A percentile compares a stretch with the other conserved stretches of the same genome.
Evolutionary conservation across 306 rosid species (phyloP).

Genomic region (Amphicarpaea edgeworthii): DNA sequence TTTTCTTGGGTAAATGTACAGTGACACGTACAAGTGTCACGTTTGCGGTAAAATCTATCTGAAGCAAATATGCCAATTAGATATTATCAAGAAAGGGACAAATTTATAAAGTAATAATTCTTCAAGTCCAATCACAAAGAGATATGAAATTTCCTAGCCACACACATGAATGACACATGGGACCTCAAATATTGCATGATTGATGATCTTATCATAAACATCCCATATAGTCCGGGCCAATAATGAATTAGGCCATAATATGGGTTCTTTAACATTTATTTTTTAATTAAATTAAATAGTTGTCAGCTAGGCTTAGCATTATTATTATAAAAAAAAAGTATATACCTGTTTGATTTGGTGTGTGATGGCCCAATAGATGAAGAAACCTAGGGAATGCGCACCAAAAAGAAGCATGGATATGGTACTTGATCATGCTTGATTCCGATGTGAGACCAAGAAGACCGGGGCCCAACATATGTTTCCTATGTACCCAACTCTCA

Average conservation of each 20-base stretch:
- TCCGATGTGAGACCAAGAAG: not conserved
- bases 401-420: conserved; percentile 62
- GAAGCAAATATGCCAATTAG: not conserved
- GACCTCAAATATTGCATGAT: too few relatives aligned
- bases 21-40: too few relatives aligned
- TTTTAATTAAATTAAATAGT: too few relatives aligned
- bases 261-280: too few relatives aligned
- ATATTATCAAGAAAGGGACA: not conserved
- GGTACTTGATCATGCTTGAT: conserved; percentile 10
- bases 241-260: too few relatives aligned
- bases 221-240: not conserved
- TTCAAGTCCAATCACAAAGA: not conserved
- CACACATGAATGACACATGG: too few relatives aligned
- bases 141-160: not conserved
- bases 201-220: conserved; percentile 31
- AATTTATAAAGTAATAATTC: too few relatives aligned
- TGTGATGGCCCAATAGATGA: conserved; percentile 70
- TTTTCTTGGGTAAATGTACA: too few relatives aligned
- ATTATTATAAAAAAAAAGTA: too few relatives aligned
- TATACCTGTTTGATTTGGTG: conserved; percentile 62
- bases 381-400: conserved; percentile 61
- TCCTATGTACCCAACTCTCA: conserved; percentile 74
- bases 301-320: not conserved
- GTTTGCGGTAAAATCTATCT: too few relatives aligned
- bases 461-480: conserved; percentile 71